Evolutionary conservation across 129 eudicot genomes (phyloP), one percentile per base, ranked within the genome.

Genomic region (Artemisia argyi): DNA sequence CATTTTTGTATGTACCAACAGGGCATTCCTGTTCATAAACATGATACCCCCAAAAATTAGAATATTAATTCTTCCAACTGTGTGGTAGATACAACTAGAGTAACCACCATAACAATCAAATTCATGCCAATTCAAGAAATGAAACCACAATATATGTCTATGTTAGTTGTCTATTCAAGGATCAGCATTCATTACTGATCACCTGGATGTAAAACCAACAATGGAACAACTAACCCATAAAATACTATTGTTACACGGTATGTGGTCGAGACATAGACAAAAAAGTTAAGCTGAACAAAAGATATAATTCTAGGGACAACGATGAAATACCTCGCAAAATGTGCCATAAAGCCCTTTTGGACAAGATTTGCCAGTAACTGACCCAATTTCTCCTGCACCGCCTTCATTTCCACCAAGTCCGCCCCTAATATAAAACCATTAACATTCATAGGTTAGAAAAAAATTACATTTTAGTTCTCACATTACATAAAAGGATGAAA

Each of bases 321-420:
- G 15, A 30, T n/a, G 82, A 22, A 32, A 60, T 71, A 90, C 96
- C 96, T 80, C 80, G 57, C 97, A 91, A 79, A 85, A 91, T 83
- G 73, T 85, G 51, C 97, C 97, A 84, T 85, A 88, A 70, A 91
- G 97, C 70, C 97, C 97, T 80, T 78, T 85, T 1, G 97, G 97
- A 74, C 97, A 91, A 70, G 88, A 85, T 71, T 69, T 88, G 67
- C 97, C 97, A 50, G 91, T 87, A 42, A 87, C 53, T 6, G 91
- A 85, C 66, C 97, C 97, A 63, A 64, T 83, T 69, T 72, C 95
- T 15, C 97, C 97, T 28, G 73, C 76, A 47, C 85, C 81, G 46
- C 67, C 83, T 59, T 71, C 88, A 15, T 70, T 63, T 54, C 89
- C 83, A 39, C 91, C 81, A 78, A 82, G 67, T 53, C 97, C 97